Base-by-base conservation (phyloP, 208 protist genomes). In the Acanthamoeba lenticulata region DNA sequence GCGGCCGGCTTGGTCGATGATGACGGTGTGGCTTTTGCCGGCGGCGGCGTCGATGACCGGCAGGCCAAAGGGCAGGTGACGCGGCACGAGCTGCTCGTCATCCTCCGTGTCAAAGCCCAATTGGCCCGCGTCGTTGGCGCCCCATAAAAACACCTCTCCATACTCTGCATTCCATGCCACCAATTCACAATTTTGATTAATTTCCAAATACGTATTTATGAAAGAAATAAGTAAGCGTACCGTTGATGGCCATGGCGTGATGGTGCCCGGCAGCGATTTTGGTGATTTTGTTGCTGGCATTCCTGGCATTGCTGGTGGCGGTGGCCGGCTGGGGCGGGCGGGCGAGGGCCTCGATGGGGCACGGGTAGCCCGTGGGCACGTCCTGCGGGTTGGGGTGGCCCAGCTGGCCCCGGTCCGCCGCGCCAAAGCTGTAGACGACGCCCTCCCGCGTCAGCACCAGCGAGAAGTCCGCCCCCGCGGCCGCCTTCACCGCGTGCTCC, bases 141-240 rank as follows among this genome's bases (percentile, higher is more conserved):
- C 90, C 90, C 90, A 94, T 65, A 94, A 27, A 65, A 85, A 94
- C 17, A 94, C 27, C 65, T 94, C 90, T 27, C 90, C 90, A n/a
- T 57, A 57, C n/a, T 94, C 90, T 83, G 90, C 34, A 29, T 5
- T 29, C 19, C 9, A 52, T 45, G 9, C 13, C 27, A 9, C 17
- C 29, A 77, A 77, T 11, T 17, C 65, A 77, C 11, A 29, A 38
- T 15, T 24, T 24, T 9, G 19, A 57, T 24, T 57, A 57, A 57
- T n/a, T 69, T 69, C n/a, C 72, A 83, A n/a, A 44, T 44, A 32
- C 29, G 69, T n/a, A 34, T 32, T 17, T 52, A 34, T 32, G 34
- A 13, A n/a, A 67, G 5, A 7, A 67, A 32, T 83, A n/a, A 19
- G 55, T 24, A 3, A 42, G 44, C 74, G 32, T 38, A 94, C 90